Evolutionary conservation across 2,329 filamentous ascomycete genomes (phyloP).

Genomic region (Pseudogymnoascus sp.): DNA sequence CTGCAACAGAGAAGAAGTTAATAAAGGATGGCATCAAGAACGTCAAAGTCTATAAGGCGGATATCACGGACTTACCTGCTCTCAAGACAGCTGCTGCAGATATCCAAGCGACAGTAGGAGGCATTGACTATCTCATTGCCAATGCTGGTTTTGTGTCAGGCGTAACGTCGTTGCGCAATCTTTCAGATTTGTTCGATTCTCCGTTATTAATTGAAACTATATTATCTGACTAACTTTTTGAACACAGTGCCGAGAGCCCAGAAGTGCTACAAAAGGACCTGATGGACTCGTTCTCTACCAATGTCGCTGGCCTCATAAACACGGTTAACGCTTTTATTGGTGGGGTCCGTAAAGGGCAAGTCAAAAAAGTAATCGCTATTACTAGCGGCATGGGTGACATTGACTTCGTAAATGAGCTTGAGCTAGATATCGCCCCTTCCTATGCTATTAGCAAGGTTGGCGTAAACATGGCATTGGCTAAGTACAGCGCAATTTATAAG

Average conservation of each 20-base stretch:
- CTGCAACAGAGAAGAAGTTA: conserved; percentile 28
- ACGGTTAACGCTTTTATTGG: conserved; percentile 44
- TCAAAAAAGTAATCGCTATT: conserved; percentile 46
- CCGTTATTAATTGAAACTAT: conserved; percentile 16
- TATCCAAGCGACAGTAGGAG: conserved; percentile 20
- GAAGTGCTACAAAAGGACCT: conserved; percentile 18
- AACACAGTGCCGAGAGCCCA: neutral
- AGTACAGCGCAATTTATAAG: conserved; percentile 35
- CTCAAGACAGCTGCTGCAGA: conserved; percentile 13
- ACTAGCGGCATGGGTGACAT: conserved; percentile 39
- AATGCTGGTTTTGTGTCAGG: conserved; percentile 21
- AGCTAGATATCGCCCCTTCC: conserved; percentile 28
- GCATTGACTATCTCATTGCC: conserved; percentile 24
- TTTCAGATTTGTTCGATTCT: conserved; percentile 12
- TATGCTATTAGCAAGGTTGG: conserved; percentile 45
- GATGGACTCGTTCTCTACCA: conserved; percentile 33
- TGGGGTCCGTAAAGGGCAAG: conserved; percentile 39
- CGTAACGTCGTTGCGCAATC: conserved; percentile 14
- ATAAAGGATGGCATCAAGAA: conserved; percentile 24
- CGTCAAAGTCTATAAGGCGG: conserved; percentile 38
- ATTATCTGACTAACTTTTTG: conserved; percentile 9
- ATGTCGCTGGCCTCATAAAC: conserved; percentile 43
- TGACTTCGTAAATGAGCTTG: conserved; percentile 32
- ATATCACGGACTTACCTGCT: conserved; percentile 30
- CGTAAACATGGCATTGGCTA: conserved; percentile 42